Base-by-base conservation (phyloP, 2,329 filamentous ascomycete genomes). In the Fusarium sarcochroum region DNA sequence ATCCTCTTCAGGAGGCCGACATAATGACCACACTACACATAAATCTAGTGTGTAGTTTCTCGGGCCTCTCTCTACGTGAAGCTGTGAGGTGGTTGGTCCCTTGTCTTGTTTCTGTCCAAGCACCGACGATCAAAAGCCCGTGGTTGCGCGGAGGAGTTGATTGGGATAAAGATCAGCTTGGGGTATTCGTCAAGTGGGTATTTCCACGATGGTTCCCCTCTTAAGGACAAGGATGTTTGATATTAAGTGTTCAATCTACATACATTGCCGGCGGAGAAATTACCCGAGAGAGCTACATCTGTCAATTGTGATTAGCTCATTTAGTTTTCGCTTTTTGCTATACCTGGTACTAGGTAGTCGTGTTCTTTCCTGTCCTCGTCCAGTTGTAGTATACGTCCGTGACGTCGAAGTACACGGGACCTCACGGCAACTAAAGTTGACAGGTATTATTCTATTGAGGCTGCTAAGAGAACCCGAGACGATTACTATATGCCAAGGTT, bases 151-250 rank as follows among this genome's bases (percentile, higher is more conserved):
- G 23, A 41, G 20, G 13, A 18, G 37, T 48, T 64, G 23, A 64
- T 64, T 64, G 60, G 61, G 41, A 46, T 61, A 52, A 32, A 52
- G 59, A 51, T 52, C 61, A 52, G 38, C 45, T 58, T 20, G 30
- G 41, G 17, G 20, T 50, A 45, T 45, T 42, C 35, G 32, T 47
- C 44, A 44, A 37, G 59, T 64, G 61, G 59, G 38, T 64, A 46
- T 63, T 25, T 20, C 37, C 37, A 30, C 6, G 15, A 45, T 27
- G 41, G 35, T 47, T 55, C 45, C 46, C 59, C 27, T 58, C 59
- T 51, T 64, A 66, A 53, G 45, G 41, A n/a, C 58, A 46, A 47
- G 55, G 53, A 50, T 59, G 21, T 14, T 69, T 38, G 14, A 44
- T 48, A 47, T 63, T 25, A 35, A n/a, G n/a, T n/a, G n/a, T 57